These are phyloP conservation scores for Serendipita sp. DNA, from an alignment of 768 basidiomycete species.

Conservation along the genomic window DNA sequence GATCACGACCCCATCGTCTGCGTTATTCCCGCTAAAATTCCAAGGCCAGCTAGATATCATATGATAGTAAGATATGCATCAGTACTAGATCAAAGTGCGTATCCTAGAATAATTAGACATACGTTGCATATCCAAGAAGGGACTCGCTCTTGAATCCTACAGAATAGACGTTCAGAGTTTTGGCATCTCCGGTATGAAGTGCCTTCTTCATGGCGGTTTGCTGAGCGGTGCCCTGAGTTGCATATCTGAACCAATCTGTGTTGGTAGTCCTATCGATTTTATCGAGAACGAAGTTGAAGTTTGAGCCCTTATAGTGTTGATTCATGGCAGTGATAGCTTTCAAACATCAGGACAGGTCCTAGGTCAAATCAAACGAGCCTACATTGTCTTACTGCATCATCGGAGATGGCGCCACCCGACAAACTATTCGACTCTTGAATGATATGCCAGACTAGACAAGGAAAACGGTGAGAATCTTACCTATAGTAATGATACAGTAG, in stretches of 20 bases:
- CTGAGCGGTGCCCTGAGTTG: background rate
- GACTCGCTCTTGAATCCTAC: background rate
- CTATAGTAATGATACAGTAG: background rate
- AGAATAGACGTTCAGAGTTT: background rate
- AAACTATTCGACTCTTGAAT: conserved; percentile 23
- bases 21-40: conserved; percentile 15
- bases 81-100: background rate
- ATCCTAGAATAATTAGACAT: background rate
- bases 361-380: background rate
- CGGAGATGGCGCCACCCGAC: background rate
- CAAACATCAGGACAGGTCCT: background rate
- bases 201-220: background rate
- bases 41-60: conserved; percentile 22
- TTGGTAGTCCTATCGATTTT: background rate
- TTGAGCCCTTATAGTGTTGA: background rate
- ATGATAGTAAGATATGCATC: conserved; percentile 14
- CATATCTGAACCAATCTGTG: background rate
- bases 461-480: background rate
- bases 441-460: conserved; percentile 35
- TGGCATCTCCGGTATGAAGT: background rate
- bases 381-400: background rate
- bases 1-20: conserved; percentile 25
- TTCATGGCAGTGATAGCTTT: background rate
- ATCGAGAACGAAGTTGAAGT: background rate
- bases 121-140: background rate